Evolutionary conservation across 202 grass and related monocot species (phyloP), one percentile per base, ranked within the genome.

Genomic region (Miscanthus sacchariflorus): DNA sequence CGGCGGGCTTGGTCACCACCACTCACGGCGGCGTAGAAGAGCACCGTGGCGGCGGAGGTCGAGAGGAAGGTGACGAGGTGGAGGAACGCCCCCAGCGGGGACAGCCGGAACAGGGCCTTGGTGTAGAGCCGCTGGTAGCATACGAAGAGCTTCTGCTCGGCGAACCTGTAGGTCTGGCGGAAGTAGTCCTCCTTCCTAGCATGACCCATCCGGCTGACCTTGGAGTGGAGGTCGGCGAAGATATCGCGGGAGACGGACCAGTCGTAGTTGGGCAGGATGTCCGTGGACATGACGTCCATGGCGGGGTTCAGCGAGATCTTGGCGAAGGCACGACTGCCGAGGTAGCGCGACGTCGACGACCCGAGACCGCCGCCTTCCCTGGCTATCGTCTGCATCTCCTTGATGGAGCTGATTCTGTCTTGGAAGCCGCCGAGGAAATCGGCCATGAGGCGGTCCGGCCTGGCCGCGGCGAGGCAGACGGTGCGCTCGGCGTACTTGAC

Each of bases 41-140:
- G 79, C 72, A 78, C 83, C 74, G 52, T 42, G 46, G 84, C 75
- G 0, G 64, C 75, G n/a, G 65, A 79, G 40, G 48, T 49, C 2
- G 52, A 74, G 1, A 58, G 43, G 24, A 72, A 40, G 2, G 28
- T 28, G 40, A 70, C 19, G 23, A 87, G 79, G 13, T 79, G 75
- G 12, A 50, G 38, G 42, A 15, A 38, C 56, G 69, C 50, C 4
- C 72, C 42, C 9, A 54, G 42, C 18, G 19, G 83, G 4, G 72
- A 76, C 72, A 84, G 72, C 5, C 72, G 83, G 12, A 84, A 84
- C 6, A 48, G 2, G 72, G 83, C 84, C 74, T 90, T 90, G 13
- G 89, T 90, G 84, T 87, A 83, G 65, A 90, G 84, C 4, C 61
- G 75, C 36, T 86, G 74, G 75, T 78, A 86, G 84, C 84, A 86